A percentile compares a stretch with the other conserved stretches of the same genome.
phyloP scores from a whole-genome alignment of 2,329 filamentous ascomycete genomes.

The Ophiobolus disseminans region DNA sequence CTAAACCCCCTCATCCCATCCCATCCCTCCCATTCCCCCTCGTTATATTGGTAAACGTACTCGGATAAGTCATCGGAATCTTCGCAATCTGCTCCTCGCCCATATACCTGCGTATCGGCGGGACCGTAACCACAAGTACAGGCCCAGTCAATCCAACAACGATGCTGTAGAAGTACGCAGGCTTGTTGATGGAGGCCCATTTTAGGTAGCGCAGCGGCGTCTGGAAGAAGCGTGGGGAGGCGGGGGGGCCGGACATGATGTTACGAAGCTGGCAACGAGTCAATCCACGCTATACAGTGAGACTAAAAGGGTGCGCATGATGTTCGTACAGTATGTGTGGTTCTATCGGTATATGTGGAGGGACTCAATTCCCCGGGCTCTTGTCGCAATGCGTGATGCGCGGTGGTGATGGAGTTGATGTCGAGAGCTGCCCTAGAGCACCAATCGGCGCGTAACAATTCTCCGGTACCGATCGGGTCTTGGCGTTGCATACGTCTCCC shows the following conservation, averaged over 20 bases:
- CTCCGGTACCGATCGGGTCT: slow-evolving; percentile 35
- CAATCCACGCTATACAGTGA: not conserved
- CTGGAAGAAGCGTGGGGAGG: slow-evolving; percentile 74
- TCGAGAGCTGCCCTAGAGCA: slow-evolving; percentile 4
- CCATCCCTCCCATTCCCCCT: not conserved
- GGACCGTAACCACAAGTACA: slow-evolving; percentile 71
- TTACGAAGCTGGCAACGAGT: slow-evolving; percentile 11
- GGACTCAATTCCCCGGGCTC: too few relatives aligned
- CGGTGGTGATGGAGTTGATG: not conserved
- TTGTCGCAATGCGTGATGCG: too few relatives aligned
- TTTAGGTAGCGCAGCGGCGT: slow-evolving; percentile 82
- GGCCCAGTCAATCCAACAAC: slow-evolving; percentile 77
- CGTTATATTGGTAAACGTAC: slow-evolving; percentile 63
- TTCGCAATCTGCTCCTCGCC: slow-evolving; percentile 73
- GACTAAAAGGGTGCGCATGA: too few relatives aligned
- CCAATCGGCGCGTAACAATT: slow-evolving; percentile 32
- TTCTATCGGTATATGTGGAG: too few relatives aligned
- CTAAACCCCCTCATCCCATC: not conserved
- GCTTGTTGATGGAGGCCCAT: slow-evolving; percentile 87
- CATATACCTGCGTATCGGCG: slow-evolving; percentile 72
- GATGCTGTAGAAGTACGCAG: slow-evolving; percentile 89
- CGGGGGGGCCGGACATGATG: slow-evolving; percentile 64
- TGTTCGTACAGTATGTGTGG: not conserved
- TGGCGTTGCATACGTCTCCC: slow-evolving; percentile 51
- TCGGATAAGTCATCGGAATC: slow-evolving; percentile 89